Evolutionary conservation across 352 stramenopile species (phyloP).

Genomic region (Chloridella minuta): DNA sequence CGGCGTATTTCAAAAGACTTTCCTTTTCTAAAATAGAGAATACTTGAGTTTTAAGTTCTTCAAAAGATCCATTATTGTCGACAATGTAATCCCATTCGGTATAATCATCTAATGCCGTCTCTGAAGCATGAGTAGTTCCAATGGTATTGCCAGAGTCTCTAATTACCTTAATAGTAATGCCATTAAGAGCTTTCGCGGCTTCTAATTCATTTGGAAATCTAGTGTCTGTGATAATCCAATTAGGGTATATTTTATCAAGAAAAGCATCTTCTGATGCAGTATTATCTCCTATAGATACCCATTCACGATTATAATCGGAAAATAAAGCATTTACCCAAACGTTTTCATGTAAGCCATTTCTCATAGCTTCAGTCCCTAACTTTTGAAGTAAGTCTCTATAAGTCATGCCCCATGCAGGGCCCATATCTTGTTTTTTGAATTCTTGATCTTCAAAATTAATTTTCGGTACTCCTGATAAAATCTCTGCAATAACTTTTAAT

Average conservation of each 20-base stretch:
- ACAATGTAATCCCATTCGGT: background rate
- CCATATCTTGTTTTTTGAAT: background rate
- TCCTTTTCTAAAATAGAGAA: too few relatives aligned
- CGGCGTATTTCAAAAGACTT: too few relatives aligned
- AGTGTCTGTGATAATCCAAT: conserved; percentile 1
- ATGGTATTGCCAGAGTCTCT: background rate
- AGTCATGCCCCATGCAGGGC: too few relatives aligned
- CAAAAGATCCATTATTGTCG: too few relatives aligned
- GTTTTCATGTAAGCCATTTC: background rate
- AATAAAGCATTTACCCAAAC: conserved; percentile 7
- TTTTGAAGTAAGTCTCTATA: background rate
- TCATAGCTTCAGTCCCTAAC: conserved; percentile 4
- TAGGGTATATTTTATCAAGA: background rate
- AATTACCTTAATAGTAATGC: conserved; percentile 7
- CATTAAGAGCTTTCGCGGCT: background rate
- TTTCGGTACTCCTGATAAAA: conserved; percentile 1
- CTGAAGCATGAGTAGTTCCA: background rate
- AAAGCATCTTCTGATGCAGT: too few relatives aligned
- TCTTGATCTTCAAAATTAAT: conserved; percentile 8
- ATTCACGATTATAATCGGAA: background rate
- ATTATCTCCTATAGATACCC: too few relatives aligned
- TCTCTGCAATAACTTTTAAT: background rate
- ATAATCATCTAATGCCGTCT: background rate
- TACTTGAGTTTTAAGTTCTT: too few relatives aligned
- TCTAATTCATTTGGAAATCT: conserved; percentile 13